phyloP scores from a whole-genome alignment of 441 rosid species.

The Euphorbia celastroides region DNA sequence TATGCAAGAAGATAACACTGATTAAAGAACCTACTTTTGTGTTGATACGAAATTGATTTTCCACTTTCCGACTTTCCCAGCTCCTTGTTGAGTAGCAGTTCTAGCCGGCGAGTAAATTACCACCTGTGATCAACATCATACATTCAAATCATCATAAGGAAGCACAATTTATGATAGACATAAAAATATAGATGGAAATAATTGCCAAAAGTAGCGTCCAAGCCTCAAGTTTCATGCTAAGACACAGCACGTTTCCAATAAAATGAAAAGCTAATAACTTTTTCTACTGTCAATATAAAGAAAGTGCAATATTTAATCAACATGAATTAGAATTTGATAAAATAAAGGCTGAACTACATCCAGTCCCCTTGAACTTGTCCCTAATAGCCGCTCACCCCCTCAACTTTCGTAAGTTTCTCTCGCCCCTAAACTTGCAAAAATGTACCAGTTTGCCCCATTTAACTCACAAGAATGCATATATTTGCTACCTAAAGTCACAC shows the following conservation, averaged over 20 bases:
- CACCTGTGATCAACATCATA: slow-evolving; percentile 39
- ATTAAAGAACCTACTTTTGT: slow-evolving; percentile 47
- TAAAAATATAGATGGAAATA: too few species aligned
- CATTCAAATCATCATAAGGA: not conserved
- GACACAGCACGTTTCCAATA: not conserved
- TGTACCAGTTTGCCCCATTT: too few species aligned
- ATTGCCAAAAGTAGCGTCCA: not conserved
- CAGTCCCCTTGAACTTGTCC: too few species aligned
- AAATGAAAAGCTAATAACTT: not conserved
- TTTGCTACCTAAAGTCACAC: too few species aligned
- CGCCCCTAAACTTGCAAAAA: too few species aligned
- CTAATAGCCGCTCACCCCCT: too few species aligned
- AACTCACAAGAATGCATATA: too few species aligned
- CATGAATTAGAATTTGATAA: too few species aligned
- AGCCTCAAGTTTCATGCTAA: not conserved
- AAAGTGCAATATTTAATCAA: not conserved
- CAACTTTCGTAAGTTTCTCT: too few species aligned
- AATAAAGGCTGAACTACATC: too few species aligned
- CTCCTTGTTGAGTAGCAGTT: slow-evolving; percentile 95
- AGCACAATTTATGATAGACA: too few species aligned
- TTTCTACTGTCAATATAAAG: too few species aligned
- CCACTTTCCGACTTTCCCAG: slow-evolving; percentile 94
- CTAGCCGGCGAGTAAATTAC: slow-evolving; percentile 91
- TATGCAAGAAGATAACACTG: not conserved
- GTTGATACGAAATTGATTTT: slow-evolving; percentile 89